phyloP scores from a whole-genome alignment of 2,329 filamentous ascomycete species.

The Zarea fungicola region DNA sequence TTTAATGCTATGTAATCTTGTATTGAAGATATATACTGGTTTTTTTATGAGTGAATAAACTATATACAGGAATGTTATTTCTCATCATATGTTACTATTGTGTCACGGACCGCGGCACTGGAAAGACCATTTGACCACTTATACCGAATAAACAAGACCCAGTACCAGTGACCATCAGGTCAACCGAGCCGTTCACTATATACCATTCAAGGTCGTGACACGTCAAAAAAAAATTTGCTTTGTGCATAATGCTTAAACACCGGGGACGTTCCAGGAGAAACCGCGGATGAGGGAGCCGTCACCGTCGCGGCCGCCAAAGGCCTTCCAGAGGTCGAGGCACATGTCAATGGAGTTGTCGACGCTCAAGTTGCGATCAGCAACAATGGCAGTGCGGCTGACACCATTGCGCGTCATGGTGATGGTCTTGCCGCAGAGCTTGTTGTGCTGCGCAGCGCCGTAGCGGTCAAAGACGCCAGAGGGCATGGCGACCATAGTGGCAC shows the following conservation, averaged over 20 bases:
- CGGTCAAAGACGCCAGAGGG: slow-evolving; percentile 14
- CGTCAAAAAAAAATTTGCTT: too few relatives aligned
- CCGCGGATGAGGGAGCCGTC: slow-evolving; percentile 14
- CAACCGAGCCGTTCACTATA: too few relatives aligned
- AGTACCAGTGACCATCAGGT: too few relatives aligned
- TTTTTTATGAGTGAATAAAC: too few relatives aligned
- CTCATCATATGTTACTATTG: too few relatives aligned
- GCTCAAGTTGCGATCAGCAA: slow-evolving; percentile 14
- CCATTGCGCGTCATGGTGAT: slow-evolving; percentile 16
- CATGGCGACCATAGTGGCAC: slow-evolving; percentile 14
- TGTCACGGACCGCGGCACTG: too few relatives aligned
- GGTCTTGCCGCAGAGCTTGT: slow-evolving; percentile 15
- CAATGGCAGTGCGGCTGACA: slow-evolving; percentile 12
- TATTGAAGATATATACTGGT: too few relatives aligned
- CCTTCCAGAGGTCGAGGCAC: slow-evolving; percentile 15
- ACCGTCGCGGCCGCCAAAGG: slow-evolving; percentile 13
- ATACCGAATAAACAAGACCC: too few relatives aligned
- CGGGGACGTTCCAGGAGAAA: slow-evolving; percentile 6
- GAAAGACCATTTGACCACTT: too few relatives aligned
- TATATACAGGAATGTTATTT: too few relatives aligned
- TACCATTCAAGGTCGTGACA: too few relatives aligned
- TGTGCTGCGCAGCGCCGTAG: slow-evolving; percentile 14
- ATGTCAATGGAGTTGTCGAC: slow-evolving; percentile 15
- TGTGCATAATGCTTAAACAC: slow-evolving; percentile 4
- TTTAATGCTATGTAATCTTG: too few relatives aligned